These are phyloP conservation scores for Sutorius eximius DNA, from an alignment of 1,284 basidiomycete species.

Conservation along the genomic window DNA sequence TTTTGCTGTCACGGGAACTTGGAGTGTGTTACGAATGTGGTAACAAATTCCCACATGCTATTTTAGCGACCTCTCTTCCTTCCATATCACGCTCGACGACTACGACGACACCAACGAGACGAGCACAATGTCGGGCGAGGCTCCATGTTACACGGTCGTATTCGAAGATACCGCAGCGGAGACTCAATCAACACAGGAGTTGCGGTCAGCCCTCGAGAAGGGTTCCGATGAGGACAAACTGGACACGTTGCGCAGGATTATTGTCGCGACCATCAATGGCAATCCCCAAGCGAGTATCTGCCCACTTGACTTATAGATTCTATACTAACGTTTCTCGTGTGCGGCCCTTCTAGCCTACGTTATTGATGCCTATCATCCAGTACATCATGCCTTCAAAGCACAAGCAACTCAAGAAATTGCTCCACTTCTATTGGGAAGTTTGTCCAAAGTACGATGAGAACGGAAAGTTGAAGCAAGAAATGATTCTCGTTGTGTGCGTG, in stretches of 20 bases:
- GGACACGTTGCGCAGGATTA: conserved; percentile 95
- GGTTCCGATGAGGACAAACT: conserved; percentile 97
- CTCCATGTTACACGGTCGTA: conserved; percentile 83
- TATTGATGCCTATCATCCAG: conserved; percentile 99
- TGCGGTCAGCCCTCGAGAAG: conserved; percentile 88
- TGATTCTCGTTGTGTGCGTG: conserved; percentile 97
- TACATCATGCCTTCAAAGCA: conserved; percentile 85
- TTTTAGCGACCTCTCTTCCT: not conserved
- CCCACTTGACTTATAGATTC: not conserved
- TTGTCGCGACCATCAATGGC: conserved; percentile 94
- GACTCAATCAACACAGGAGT: conserved; percentile 79
- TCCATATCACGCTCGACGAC: conserved; percentile 10
- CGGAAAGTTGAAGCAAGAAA: conserved; percentile 99
- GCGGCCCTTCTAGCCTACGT: conserved; percentile 57
- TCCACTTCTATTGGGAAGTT: conserved; percentile 99
- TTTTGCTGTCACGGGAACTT: too few relatives aligned
- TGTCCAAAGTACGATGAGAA: conserved; percentile 98
- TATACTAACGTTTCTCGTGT: conserved; percentile 3
- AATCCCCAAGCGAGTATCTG: conserved; percentile 66
- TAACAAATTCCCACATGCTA: conserved; percentile 13
- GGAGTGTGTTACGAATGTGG: conserved; percentile 5
- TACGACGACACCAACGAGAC: conserved; percentile 11
- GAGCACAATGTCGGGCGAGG: conserved; percentile 43
- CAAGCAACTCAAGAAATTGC: conserved; percentile 97
- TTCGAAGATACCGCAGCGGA: conserved; percentile 78